Percentiles rank a stretch among this genome's conserved stretches.
Evolutionary conservation across 1,284 basidiomycete genomes (phyloP).

Genomic region (Tetrapyrgos nigripes): DNA sequence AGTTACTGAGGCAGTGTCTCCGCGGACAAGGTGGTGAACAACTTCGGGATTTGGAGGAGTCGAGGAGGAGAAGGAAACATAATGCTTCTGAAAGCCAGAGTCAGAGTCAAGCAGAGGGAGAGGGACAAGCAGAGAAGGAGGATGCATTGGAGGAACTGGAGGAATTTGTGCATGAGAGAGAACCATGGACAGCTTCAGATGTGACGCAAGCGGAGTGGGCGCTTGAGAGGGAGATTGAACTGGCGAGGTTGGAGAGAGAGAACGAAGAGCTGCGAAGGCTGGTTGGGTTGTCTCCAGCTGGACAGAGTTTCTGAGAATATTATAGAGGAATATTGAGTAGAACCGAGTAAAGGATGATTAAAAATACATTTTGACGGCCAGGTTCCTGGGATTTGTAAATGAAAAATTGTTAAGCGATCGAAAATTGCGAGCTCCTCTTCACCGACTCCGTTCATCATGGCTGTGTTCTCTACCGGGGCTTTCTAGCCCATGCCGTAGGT

Average conservation of each 20-base stretch:
- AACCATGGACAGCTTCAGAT: conserved; percentile 44
- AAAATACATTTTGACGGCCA: too few relatives aligned
- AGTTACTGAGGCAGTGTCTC: conserved; percentile 76
- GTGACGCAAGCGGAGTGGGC: conserved; percentile 68
- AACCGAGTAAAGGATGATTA: too few relatives aligned
- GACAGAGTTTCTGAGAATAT: background rate
- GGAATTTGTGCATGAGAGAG: conserved; percentile 32
- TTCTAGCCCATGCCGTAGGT: too few relatives aligned
- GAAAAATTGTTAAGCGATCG: too few relatives aligned
- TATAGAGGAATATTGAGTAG: too few relatives aligned
- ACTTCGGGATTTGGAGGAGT: conserved; percentile 19
- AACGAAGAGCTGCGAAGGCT: conserved; percentile 82
- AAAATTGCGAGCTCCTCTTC: too few relatives aligned
- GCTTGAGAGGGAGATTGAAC: conserved; percentile 87
- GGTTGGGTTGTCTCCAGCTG: conserved; percentile 50
- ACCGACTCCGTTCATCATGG: too few relatives aligned
- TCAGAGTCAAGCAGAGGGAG: conserved; percentile 18
- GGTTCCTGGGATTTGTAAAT: too few relatives aligned
- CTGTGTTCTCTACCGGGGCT: too few relatives aligned
- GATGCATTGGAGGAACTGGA: conserved; percentile 9
- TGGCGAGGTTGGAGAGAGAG: conserved; percentile 84
- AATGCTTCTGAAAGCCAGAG: background rate
- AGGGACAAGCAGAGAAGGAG: conserved; percentile 18
- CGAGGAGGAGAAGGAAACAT: conserved; percentile 36
- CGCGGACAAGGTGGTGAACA: conserved; percentile 82